phyloP scores from a whole-genome alignment of 371 early-diverging fungal genomes.

The Circinella umbellata region DNA sequence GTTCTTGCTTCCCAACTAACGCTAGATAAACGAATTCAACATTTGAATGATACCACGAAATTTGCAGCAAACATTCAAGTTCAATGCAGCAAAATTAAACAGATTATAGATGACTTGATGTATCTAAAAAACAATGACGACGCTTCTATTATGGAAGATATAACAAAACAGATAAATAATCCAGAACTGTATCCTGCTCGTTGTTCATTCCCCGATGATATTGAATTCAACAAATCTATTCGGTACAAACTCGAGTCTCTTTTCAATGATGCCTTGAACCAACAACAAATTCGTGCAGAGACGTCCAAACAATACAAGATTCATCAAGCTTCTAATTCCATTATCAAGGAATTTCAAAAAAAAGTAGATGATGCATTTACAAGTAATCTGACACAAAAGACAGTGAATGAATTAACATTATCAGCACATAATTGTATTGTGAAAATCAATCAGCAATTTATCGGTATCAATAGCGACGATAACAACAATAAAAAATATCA shows the following conservation, averaged over 20 bases:
- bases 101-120: neutral
- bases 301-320: neutral
- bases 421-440: neutral
- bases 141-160: neutral
- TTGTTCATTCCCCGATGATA: no score
- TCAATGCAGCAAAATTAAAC: neutral
- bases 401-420: neutral
- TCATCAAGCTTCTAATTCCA: neutral
- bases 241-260: neutral
- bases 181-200: neutral
- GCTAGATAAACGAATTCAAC: neutral
- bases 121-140: neutral
- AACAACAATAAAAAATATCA: neutral
- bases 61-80: neutral
- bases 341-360: neutral
- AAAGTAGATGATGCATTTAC: neutral
- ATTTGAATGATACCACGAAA: neutral
- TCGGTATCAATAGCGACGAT: neutral
- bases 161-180: conserved; percentile 6
- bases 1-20: neutral
- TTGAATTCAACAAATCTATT: neutral
- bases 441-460: neutral
- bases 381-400: neutral
- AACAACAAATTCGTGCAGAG: neutral
- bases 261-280: neutral